A percentile compares a stretch with the other conserved stretches of the same genome.
Evolutionary conservation across 2,329 filamentous ascomycete species (phyloP).

Genomic region (Xylaria sp.): DNA sequence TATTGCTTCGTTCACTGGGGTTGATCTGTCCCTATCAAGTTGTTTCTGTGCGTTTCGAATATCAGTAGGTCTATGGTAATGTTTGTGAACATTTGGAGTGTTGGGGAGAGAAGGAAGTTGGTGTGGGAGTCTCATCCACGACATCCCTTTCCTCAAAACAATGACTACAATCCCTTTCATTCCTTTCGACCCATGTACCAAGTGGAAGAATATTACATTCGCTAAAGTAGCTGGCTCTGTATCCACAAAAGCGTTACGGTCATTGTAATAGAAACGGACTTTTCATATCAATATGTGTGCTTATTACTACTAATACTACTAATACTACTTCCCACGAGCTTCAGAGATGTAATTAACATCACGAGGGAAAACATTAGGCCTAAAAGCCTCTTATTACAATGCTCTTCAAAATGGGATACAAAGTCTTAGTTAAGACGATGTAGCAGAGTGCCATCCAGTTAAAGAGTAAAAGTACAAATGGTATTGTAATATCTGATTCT

Average conservation of each 20-base stretch:
- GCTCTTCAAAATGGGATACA: neutral
- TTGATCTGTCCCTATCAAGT: neutral
- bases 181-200: neutral
- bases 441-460: too few species aligned
- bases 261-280: neutral
- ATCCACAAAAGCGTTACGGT: neutral
- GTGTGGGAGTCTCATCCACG: neutral
- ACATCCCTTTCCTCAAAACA: neutral
- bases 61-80: neutral
- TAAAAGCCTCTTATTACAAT: neutral
- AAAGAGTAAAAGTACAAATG: neutral
- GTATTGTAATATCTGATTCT: neutral
- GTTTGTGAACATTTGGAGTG: neutral
- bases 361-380: neutral
- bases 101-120: neutral
- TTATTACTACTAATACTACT: neutral
- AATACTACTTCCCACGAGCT: too few species aligned
- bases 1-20: neutral
- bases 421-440: neutral
- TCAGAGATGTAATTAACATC: neutral
- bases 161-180: neutral
- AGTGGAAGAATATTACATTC: neutral
- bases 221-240: neutral
- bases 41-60: neutral
- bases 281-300: neutral